A percentile compares a stretch with the other conserved stretches of the same genome.
Evolutionary conservation across 768 basidiomycete species (phyloP).

Genomic region (Lactarius psammicola): DNA sequence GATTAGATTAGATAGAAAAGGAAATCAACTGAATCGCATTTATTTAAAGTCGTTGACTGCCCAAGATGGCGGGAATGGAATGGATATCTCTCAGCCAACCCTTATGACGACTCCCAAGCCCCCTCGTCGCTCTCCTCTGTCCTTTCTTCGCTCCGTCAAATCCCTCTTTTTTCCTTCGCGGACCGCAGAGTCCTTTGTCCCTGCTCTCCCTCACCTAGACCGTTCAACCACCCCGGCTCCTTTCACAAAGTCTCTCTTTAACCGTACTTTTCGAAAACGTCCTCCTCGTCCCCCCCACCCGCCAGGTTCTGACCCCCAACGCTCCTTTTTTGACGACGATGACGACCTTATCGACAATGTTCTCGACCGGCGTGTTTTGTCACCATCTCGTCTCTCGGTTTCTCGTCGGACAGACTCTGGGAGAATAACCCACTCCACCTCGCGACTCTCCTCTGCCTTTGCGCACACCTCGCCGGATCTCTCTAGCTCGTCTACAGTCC

Average conservation of each 20-base stretch:
- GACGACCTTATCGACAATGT: background rate
- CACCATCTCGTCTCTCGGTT: background rate
- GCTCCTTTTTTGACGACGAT: constrained; percentile 21
- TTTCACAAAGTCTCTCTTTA: background rate
- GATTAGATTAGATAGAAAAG: background rate
- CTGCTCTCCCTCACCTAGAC: background rate
- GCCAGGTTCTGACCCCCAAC: background rate
- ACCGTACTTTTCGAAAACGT: background rate
- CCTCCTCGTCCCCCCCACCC: background rate
- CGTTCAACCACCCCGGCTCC: constrained; percentile 1
- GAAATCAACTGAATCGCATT: background rate
- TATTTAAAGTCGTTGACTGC: background rate
- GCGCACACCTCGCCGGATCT: constrained; percentile 3
- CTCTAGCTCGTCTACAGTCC: constrained; percentile 4
- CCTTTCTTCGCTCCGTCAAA: constrained; percentile 11
- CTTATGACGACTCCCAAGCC: background rate
- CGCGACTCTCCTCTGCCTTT: constrained; percentile 19
- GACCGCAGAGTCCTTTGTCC: constrained; percentile 4
- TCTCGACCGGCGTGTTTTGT: background rate
- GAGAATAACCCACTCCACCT: background rate
- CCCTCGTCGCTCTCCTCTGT: background rate
- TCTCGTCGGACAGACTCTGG: background rate
- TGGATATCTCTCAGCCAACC: background rate
- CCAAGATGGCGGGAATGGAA: background rate
- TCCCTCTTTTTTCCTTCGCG: constrained; percentile 1